Base-by-base conservation (phyloP, 2,329 filamentous ascomycete genomes). In the Fusarium clavum region DNA sequence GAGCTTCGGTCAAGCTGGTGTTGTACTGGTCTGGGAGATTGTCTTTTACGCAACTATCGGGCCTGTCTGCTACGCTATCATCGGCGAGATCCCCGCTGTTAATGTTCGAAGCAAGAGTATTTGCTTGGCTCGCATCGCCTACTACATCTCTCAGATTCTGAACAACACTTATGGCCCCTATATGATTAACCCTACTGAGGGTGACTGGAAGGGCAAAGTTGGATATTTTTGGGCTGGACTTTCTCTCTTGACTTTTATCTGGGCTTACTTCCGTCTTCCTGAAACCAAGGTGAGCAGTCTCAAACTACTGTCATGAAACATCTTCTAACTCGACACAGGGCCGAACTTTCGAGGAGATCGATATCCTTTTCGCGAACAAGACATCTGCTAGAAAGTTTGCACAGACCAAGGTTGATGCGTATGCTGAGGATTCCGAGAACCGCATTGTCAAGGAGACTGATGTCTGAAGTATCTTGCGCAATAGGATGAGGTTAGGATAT, bases 21-120 rank as follows among this genome's bases (percentile, higher is more conserved):
- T 85, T 12, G 78, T 81, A 7, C 65, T 86, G 25, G 77, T 83
- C 25, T 86, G 83, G 81, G 80, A 82, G 12, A 75, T 81, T 24
- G 72, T 78, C 8, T 84, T 83, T 71, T 80, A 78, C n/a, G 78
- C 83, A 45, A 80, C 81, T 3, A 79, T 83, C 20, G 82, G 82
- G 0, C 82, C 82, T 1, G 79, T 84, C 22, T 80, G 79, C 55
- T 84, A 83, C 71, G 81, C 81, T 7, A 75, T 84, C 38, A 77
- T 83, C 0, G 76, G 81, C 3, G 83, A 84, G 73, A 78, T 81
- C 2, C 80, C 80, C 0, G 81, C 81, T 0, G 81, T 80, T 0
- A 79, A 81, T 16, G 74, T 84, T 18, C 76, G 82, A 2, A 80
- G 81, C 6, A 80, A 83, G 67, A 83, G 81, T 0, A 79, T 84